Conservation (phyloP, 257 asterid genomes). For the Przewalskia tangutica region DNA sequence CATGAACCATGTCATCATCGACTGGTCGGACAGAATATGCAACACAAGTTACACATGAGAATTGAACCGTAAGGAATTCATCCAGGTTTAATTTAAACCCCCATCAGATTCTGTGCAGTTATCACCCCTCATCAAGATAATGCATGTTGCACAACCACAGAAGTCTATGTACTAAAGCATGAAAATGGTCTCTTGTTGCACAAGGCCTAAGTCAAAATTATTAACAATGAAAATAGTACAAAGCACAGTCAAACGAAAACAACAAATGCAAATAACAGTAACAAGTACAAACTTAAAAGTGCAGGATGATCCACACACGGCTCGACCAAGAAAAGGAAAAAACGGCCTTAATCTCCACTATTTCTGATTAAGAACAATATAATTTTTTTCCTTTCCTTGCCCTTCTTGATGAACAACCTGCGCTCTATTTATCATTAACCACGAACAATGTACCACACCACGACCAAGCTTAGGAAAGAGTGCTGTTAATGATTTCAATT, state of each 20-base stretch:
- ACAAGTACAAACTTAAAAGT: not conserved
- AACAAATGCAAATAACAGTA: not conserved
- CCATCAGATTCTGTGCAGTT: not conserved
- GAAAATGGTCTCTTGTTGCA: not conserved
- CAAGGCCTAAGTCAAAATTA: not conserved
- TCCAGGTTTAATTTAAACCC: not conserved
- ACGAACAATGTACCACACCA: not conserved
- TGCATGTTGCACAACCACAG: not conserved
- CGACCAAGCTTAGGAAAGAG: not conserved
- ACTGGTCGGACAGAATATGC: not conserved
- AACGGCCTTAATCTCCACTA: not conserved
- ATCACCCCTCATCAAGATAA: not conserved
- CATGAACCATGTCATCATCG: not conserved
- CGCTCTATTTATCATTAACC: not conserved
- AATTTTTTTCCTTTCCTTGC: not conserved
- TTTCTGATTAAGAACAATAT: not conserved
- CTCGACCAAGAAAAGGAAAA: not conserved
- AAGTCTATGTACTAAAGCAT: not conserved
- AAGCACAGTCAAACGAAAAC: not conserved
- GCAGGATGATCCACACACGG: not conserved
- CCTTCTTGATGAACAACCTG: not conserved
- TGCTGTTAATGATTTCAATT: constrained; percentile 8
- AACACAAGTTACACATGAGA: not conserved
- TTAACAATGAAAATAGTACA: not conserved
- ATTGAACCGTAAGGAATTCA: not conserved